Evolutionary conservation across 768 basidiomycete species (phyloP).

Genomic region (Daedaleopsis sinensis): DNA sequence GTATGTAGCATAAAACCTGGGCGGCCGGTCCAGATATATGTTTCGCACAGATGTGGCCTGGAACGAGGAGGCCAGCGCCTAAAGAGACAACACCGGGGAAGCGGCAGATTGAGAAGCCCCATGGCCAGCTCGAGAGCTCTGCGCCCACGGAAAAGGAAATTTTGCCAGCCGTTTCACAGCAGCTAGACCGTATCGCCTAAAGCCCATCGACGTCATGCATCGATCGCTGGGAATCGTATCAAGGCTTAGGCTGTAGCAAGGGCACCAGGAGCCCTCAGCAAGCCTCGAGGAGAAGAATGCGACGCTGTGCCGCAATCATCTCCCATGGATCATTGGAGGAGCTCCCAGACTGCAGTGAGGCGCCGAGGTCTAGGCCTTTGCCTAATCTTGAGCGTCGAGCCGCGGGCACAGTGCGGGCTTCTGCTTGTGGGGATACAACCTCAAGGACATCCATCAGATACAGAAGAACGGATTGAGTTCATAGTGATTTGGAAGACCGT

Average conservation of each 20-base stretch:
- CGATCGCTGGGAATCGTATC: no score
- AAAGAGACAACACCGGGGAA: constrained; percentile 1
- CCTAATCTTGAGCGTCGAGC: not conserved
- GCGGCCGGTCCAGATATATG: constrained; percentile 10
- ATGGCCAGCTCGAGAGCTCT: constrained; percentile 10
- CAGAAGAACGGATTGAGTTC: no score
- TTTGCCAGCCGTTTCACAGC: not conserved
- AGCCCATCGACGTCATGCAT: no score
- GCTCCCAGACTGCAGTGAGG: no score
- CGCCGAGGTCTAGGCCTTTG: not conserved
- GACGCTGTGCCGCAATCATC: no score
- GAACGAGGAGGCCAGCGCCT: constrained; percentile 13
- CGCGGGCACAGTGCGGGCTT: not conserved
- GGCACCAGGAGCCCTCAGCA: no score
- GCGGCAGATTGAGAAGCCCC: not conserved
- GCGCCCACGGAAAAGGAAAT: constrained; percentile 7
- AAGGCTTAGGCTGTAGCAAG: no score
- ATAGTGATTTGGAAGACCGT: no score
- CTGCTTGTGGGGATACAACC: no score
- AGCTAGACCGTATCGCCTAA: constrained; percentile 8
- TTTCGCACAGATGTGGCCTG: constrained; percentile 10
- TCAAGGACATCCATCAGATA: no score
- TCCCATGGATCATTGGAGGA: no score
- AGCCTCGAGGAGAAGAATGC: no score
- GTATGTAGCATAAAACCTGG: not conserved